Evolutionary conservation across 345 rosid genomes (phyloP), one percentile per base, ranked within the genome.

Genomic region (Lumnitzera littorea): DNA sequence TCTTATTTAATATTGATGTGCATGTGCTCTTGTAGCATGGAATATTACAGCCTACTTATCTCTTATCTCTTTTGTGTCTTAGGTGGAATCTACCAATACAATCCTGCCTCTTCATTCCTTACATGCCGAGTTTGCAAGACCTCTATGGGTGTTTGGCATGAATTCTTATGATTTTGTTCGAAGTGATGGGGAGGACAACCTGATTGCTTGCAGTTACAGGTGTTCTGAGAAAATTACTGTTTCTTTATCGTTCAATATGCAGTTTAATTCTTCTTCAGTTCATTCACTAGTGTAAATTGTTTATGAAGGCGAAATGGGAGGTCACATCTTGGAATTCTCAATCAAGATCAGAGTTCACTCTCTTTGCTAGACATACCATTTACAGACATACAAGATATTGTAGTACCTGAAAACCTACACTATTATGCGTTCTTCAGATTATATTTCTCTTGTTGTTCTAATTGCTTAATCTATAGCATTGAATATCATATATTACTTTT

Each of bases 151-250:
- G 67, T 94, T 85, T 36, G 95, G 96, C 65, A 75, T 74, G 53
- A 90, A 80, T 70, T 94, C 96, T 62, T 94, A 87, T 63, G 96
- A 81, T 58, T 65, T 89, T 60, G 65, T 87, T 69, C 73, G 78
- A 78, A 81, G 72, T 56, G 66, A 76, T 54, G 80, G 72, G 57
- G 82, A 83, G 61, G 78, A 79, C 68, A 83, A 78, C 69, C 46
- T 86, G 68, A 79, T 90, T 72, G 95, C 86, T 20, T 90, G 95
- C 76, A 79, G 81, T 82, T 90, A 85, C 73, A 87, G 97, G 99
- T 94, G 79, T 54, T 13, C 31, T 8, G 41, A 58, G 68, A 59
- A 68, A 49, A 58, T 58, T 67, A 58, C 50, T 17, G 55, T 69
- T 55, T 61, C 31, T 25, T 20, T 20, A 20, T 16, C 11, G 17